Evolutionary conservation across 1,139 yeast genomes (phyloP).

Genomic region (Nakaseomyces kungkrabaensis): DNA sequence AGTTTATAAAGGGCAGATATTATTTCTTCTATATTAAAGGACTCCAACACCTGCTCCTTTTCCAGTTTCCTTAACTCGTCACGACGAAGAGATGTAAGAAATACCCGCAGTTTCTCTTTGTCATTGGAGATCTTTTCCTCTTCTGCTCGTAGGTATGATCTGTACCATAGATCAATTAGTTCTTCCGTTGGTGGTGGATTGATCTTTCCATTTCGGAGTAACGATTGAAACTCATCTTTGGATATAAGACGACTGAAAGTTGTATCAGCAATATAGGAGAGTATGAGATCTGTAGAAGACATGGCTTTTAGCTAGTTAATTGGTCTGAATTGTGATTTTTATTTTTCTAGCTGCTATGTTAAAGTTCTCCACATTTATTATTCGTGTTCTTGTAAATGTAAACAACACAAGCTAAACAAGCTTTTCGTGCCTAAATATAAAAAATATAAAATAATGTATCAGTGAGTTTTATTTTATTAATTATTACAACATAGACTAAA

Average conservation of each 20-base stretch:
- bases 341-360: not conserved
- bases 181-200: not conserved
- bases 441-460: not conserved
- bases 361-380: too few relatives aligned
- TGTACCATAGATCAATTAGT: not conserved
- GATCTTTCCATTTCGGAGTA: not conserved
- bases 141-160: not conserved
- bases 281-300: not conserved
- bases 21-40: not conserved
- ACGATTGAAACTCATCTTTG: not conserved
- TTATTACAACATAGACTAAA: not conserved
- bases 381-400: not conserved
- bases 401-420: too few relatives aligned
- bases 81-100: not conserved
- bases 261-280: not conserved
- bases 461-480: not conserved
- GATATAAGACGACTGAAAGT: not conserved
- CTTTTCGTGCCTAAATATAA: constrained; percentile 1
- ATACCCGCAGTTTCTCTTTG: not conserved
- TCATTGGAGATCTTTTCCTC: not conserved
- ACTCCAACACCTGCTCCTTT: not conserved
- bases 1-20: constrained; percentile 1
- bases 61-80: not conserved
- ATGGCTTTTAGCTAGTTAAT: not conserved
- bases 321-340: not conserved